These are phyloP conservation scores for Saitozyma podzolica DNA, from an alignment of 768 basidiomycete species.

Conservation along the genomic window DNA sequence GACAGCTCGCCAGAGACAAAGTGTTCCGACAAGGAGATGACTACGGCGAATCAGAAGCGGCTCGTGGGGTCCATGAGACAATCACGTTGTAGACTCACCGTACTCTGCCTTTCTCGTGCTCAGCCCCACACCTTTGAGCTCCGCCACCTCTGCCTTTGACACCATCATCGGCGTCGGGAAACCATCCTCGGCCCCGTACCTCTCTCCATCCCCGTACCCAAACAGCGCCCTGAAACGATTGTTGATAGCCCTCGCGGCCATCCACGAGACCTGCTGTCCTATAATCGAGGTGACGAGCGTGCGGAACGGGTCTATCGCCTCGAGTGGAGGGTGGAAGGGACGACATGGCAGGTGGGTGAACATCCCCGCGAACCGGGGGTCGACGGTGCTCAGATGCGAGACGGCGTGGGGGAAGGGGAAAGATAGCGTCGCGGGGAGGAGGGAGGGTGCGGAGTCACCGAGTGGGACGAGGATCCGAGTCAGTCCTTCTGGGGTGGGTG, in stretches of 20 bases:
- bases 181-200: constrained; percentile 12
- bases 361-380: constrained; percentile 69
- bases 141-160: constrained; percentile 60
- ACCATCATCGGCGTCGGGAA: constrained; percentile 77
- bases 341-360: constrained; percentile 69
- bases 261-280: constrained; percentile 66
- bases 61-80: not conserved
- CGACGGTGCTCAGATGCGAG: constrained; percentile 65
- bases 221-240: constrained; percentile 77
- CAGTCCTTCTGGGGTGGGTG: not conserved
- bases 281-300: constrained; percentile 72
- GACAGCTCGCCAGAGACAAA: constrained; percentile 80
- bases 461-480: not conserved
- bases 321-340: constrained; percentile 65
- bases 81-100: constrained; percentile 56
- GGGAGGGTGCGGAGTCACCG: constrained; percentile 14
- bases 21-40: constrained; percentile 72
- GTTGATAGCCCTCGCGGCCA: constrained; percentile 78
- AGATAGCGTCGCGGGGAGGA: constrained; percentile 69
- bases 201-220: constrained; percentile 55
- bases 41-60: constrained; percentile 52
- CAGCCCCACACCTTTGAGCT: constrained; percentile 71
- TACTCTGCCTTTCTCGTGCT: constrained; percentile 88
- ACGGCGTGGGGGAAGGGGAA: constrained; percentile 80
- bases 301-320: constrained; percentile 80